Conservation (phyloP, 352 stramenopile species). For the Pythium phragmiticola region DNA sequence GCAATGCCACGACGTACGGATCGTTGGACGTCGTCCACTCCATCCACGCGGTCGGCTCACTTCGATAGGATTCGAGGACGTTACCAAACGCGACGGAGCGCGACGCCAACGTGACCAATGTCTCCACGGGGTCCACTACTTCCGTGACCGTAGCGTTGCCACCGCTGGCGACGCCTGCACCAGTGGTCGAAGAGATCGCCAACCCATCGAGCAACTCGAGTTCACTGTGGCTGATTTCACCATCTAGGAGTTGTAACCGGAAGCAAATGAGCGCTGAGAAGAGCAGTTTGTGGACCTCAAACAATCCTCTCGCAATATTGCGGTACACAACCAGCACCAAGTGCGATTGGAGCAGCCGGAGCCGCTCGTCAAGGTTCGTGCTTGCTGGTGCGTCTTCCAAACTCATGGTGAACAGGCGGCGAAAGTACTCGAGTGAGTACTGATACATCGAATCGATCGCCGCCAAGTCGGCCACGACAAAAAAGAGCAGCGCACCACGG, state of each 20-base stretch:
- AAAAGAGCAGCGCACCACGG: conserved; percentile 69
- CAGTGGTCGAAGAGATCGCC: not conserved
- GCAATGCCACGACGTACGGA: conserved; percentile 39
- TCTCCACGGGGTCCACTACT: conserved; percentile 22
- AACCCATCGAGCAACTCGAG: conserved; percentile 37
- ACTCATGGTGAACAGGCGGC: conserved; percentile 59
- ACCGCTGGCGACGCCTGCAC: not conserved
- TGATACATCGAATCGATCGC: conserved; percentile 78
- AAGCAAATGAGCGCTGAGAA: conserved; percentile 64
- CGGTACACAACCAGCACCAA: conserved; percentile 58
- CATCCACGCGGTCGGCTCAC: conserved; percentile 39
- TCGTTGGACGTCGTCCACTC: conserved; percentile 39
- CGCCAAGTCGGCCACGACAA: conserved; percentile 57
- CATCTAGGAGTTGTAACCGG: conserved; percentile 47
- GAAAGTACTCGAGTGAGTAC: conserved; percentile 77
- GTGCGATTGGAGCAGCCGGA: conserved; percentile 42
- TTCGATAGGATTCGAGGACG: conserved; percentile 45
- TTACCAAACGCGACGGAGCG: conserved; percentile 25
- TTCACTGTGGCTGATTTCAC: conserved; percentile 36
- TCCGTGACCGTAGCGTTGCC: no score
- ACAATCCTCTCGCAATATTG: conserved; percentile 73
- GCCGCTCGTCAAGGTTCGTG: conserved; percentile 31
- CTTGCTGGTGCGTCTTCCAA: conserved; percentile 39
- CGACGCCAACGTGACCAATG: conserved; percentile 33
- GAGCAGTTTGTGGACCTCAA: conserved; percentile 61